Percentiles rank a stretch among this genome's conserved stretches.
Evolutionary conservation across 2,329 filamentous ascomycete genomes (phyloP).

Genomic region (Aspergillus novoparasiticus): DNA sequence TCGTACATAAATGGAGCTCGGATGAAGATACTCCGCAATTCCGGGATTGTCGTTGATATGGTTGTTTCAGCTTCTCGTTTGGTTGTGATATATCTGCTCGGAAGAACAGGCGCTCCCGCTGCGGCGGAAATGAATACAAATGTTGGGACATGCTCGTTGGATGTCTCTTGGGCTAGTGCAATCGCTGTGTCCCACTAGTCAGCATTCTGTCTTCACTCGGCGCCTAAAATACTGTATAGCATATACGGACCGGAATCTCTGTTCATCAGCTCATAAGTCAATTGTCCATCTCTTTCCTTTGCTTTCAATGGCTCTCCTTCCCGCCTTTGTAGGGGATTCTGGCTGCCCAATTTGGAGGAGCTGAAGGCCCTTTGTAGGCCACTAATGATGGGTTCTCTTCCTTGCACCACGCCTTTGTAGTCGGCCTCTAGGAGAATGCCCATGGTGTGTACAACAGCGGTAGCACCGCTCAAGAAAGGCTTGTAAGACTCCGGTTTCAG

Average conservation of each 20-base stretch:
- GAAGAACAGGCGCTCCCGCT: constrained; percentile 80
- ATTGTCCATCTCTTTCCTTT: constrained; percentile 69
- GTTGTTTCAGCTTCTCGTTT: constrained; percentile 86
- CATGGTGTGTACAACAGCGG: constrained; percentile 91
- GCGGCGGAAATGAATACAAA: constrained; percentile 92
- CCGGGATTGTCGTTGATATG: constrained; percentile 71
- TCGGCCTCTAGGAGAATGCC: constrained; percentile 95
- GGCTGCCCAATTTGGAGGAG: constrained; percentile 60
- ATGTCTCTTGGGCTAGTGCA: constrained; percentile 76
- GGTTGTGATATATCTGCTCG: constrained; percentile 81
- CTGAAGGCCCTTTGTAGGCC: constrained; percentile 81
- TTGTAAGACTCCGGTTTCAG: constrained; percentile 80
- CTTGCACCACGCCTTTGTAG: constrained; percentile 90
- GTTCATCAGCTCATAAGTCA: constrained; percentile 98
- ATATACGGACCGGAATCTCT: constrained; percentile 65
- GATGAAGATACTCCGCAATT: constrained; percentile 78
- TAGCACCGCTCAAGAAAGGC: constrained; percentile 71
- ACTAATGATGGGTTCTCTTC: constrained; percentile 76
- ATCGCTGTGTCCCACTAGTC: constrained; percentile 62
- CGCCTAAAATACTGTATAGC: not conserved
- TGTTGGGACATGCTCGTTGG: constrained; percentile 62
- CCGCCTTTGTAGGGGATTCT: constrained; percentile 69
- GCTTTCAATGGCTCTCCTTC: constrained; percentile 64
- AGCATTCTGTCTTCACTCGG: not conserved
- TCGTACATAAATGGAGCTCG: constrained; percentile 91